A percentile compares a stretch with the other conserved stretches of the same genome.
Evolutionary conservation across 2,329 filamentous ascomycete species (phyloP).

Genomic region (Fonsecaea pedrosoi): DNA sequence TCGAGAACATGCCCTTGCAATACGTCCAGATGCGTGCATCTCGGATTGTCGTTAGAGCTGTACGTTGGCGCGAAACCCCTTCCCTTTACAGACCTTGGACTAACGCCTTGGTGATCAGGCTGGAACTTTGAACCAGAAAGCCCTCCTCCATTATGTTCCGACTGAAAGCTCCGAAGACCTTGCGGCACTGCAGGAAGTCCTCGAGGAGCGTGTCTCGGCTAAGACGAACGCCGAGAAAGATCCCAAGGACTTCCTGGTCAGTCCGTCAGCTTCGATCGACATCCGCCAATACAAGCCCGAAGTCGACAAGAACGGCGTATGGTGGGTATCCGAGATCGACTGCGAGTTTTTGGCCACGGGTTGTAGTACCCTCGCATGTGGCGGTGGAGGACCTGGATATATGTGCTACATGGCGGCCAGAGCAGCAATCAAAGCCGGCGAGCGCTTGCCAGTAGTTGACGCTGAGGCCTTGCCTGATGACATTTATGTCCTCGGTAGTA

Average conservation of each 20-base stretch:
- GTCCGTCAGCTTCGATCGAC: constrained; percentile 42
- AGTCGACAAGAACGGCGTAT: constrained; percentile 44
- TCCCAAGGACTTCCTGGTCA: constrained; percentile 24
- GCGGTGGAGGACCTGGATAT: constrained; percentile 56
- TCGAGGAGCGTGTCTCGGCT: constrained; percentile 42
- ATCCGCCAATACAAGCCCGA: constrained; percentile 44
- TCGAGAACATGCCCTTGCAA: constrained; percentile 49
- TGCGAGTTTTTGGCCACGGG: constrained; percentile 55
- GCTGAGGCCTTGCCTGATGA: constrained; percentile 25
- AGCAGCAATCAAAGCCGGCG: constrained; percentile 21
- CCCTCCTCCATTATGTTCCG: constrained; percentile 14
- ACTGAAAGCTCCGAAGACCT: constrained; percentile 47
- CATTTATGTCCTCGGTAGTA: constrained; percentile 20
- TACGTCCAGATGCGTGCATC: constrained; percentile 43
- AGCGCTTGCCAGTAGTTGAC: constrained; percentile 26
- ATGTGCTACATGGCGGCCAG: constrained; percentile 38
- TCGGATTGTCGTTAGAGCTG: constrained; percentile 47
- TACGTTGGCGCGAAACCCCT: constrained; percentile 29
- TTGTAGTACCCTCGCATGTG: constrained; percentile 58
- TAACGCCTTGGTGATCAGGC: constrained; percentile 7
- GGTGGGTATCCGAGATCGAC: constrained; percentile 56
- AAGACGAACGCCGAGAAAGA: constrained; percentile 23
- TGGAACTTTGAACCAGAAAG: constrained; percentile 18
- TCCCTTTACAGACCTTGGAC: neutral
- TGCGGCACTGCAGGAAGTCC: constrained; percentile 49